Conservation (phyloP, 1,284 basidiomycete species). For the Farysia itapuensis region DNA sequence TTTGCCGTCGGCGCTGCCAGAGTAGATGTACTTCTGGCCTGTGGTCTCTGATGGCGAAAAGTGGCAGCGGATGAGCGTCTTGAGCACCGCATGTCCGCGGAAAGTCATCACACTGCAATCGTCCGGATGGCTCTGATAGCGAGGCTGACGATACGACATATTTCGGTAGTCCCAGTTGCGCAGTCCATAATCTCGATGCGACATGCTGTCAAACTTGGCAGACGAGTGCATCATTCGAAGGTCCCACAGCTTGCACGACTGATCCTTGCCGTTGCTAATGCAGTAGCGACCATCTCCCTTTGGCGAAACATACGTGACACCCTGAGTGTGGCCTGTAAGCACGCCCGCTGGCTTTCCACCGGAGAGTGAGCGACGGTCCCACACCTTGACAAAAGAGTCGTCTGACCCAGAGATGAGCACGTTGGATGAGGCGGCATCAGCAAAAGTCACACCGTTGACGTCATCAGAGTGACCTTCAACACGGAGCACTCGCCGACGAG, state of each 20-base stretch:
- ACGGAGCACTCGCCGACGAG: slow-evolving; percentile 75
- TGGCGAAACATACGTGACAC: slow-evolving; percentile 59
- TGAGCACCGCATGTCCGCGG: slow-evolving; percentile 83
- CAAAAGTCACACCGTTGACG: slow-evolving; percentile 92
- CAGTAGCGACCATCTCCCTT: slow-evolving; percentile 86
- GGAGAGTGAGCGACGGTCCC: slow-evolving; percentile 83
- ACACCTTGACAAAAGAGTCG: slow-evolving; percentile 91
- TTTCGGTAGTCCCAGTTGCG: slow-evolving; percentile 78
- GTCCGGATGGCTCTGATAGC: slow-evolving; percentile 68
- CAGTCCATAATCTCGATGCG: slow-evolving; percentile 67
- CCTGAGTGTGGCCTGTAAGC: slow-evolving; percentile 87
- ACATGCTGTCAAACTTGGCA: slow-evolving; percentile 68
- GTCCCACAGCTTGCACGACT: slow-evolving; percentile 89
- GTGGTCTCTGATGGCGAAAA: slow-evolving; percentile 91
- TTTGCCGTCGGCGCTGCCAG: slow-evolving; percentile 76
- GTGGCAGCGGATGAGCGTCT: slow-evolving; percentile 91
- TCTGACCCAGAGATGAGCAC: slow-evolving; percentile 91
- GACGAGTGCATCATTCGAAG: slow-evolving; percentile 84
- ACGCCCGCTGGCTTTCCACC: slow-evolving; percentile 83
- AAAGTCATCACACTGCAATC: slow-evolving; percentile 95
- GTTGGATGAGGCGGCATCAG: slow-evolving; percentile 86
- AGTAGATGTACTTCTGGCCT: slow-evolving; percentile 89
- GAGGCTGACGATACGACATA: slow-evolving; percentile 63
- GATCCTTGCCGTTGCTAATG: slow-evolving; percentile 97
- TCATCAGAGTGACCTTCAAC: slow-evolving; percentile 84